Evolutionary conservation across 768 basidiomycete species (phyloP).

Genomic region (Serendipita sp.): DNA sequence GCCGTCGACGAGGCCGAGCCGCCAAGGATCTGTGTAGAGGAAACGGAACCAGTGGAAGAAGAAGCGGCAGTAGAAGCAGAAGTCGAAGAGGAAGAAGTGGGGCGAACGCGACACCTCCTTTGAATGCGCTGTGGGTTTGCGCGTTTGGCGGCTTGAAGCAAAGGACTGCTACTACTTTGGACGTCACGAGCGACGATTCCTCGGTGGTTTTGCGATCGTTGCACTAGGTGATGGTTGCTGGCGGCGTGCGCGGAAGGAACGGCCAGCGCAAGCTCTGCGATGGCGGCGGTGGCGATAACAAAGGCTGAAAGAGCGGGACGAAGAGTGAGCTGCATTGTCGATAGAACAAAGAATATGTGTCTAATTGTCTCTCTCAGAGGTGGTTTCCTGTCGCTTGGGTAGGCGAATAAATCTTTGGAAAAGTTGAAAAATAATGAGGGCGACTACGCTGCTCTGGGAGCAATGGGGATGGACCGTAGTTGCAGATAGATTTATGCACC

Average conservation of each 20-base stretch:
- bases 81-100: conserved; percentile 17
- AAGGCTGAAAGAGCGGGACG: not conserved
- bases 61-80: conserved; percentile 14
- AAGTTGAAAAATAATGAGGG: too few relatives aligned
- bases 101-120: not conserved
- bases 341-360: not conserved
- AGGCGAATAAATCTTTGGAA: too few relatives aligned
- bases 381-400: not conserved
- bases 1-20: conserved; percentile 22
- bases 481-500: conserved; percentile 3
- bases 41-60: conserved; percentile 23
- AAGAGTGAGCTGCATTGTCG: not conserved
- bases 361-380: too few relatives aligned
- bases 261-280: not conserved
- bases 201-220: not conserved
- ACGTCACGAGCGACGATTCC: not conserved
- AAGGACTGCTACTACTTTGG: not conserved
- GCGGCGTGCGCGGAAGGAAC: not conserved
- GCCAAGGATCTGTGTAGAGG: not conserved
- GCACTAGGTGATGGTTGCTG: not conserved
- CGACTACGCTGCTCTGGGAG: too few relatives aligned
- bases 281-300: not conserved
- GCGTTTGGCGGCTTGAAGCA: not conserved
- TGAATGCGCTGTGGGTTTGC: not conserved
- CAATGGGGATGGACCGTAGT: not conserved